phyloP scores from a whole-genome alignment of 1,139 yeast genomes.

The Spathaspora sp. region DNA sequence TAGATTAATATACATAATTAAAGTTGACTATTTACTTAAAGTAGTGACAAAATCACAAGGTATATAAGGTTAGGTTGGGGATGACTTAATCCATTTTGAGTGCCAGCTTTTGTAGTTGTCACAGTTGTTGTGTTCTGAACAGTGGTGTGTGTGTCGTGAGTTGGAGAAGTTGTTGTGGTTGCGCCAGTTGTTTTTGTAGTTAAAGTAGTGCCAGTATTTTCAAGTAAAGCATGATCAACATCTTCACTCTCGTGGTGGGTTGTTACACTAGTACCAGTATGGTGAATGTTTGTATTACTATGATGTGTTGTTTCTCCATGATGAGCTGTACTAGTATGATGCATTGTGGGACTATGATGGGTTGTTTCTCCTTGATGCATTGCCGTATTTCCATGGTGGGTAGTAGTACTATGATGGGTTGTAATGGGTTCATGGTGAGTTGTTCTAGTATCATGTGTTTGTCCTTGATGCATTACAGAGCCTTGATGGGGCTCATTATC shows the following conservation, averaged over 20 bases:
- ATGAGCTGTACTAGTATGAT: not conserved
- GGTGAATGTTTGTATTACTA: not conserved
- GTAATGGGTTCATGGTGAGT: too few relatives aligned
- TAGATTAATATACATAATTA: not conserved
- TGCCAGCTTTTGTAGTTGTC: not conserved
- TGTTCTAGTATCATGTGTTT: too few relatives aligned
- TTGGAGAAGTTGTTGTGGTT: not conserved
- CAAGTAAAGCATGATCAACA: not conserved
- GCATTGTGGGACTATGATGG: not conserved
- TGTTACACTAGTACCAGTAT: not conserved
- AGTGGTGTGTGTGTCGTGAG: not conserved
- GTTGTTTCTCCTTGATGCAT: not conserved
- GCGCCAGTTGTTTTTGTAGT: not conserved
- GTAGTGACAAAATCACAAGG: not conserved
- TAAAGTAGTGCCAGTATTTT: not conserved
- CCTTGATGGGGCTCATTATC: not conserved
- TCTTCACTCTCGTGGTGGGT: not conserved
- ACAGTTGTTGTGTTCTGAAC: not conserved
- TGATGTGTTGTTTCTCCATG: not conserved
- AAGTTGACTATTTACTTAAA: not conserved
- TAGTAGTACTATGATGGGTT: too few relatives aligned
- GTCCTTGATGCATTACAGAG: too few relatives aligned
- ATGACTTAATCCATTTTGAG: not conserved
- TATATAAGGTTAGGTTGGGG: not conserved
- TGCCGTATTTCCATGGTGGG: not conserved